These are phyloP conservation scores for Coccinonectria pachysandricola DNA, from an alignment of 2,329 filamentous ascomycete genomes.

Conservation along the genomic window DNA sequence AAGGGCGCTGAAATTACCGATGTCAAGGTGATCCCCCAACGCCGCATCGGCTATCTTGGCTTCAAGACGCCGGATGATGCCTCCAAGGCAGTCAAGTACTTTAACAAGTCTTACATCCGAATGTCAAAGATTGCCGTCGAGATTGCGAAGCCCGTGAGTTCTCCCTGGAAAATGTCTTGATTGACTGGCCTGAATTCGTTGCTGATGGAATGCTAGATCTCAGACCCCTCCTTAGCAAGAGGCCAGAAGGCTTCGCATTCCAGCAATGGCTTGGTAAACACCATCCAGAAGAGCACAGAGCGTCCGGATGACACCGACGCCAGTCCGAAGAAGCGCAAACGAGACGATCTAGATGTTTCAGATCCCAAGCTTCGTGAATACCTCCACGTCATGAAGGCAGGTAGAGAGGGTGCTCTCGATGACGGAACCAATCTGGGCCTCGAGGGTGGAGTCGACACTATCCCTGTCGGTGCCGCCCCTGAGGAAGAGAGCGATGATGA, in stretches of 20 bases:
- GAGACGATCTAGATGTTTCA: slow-evolving; percentile 44
- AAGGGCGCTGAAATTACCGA: slow-evolving; percentile 72
- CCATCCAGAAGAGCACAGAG: slow-evolving; percentile 9
- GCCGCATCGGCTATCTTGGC: slow-evolving; percentile 91
- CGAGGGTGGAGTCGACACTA: slow-evolving; percentile 10
- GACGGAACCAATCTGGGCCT: slow-evolving; percentile 18
- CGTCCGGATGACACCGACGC: slow-evolving; percentile 21
- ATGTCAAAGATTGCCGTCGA: slow-evolving; percentile 93
- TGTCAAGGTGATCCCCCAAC: slow-evolving; percentile 78
- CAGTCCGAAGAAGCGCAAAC: slow-evolving; percentile 58
- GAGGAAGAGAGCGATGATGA: slow-evolving; percentile 62
- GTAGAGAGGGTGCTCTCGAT: slow-evolving; percentile 24
- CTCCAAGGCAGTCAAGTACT: slow-evolving; percentile 77
- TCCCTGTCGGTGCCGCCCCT: slow-evolving; percentile 27
- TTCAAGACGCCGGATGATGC: slow-evolving; percentile 79
- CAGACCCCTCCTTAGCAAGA: slow-evolving; percentile 31
- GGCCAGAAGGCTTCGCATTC: slow-evolving; percentile 17
- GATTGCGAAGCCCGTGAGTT: slow-evolving; percentile 65
- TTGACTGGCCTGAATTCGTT: slow-evolving; percentile 9
- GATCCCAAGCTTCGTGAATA: slow-evolving; percentile 83
- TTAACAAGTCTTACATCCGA: slow-evolving; percentile 88
- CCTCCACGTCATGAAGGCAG: slow-evolving; percentile 66
- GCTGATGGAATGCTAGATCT: slow-evolving; percentile 33
- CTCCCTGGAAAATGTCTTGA: slow-evolving; percentile 8
- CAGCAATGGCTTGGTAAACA: slow-evolving; percentile 9